Evolutionary conservation across 2,329 filamentous ascomycete species (phyloP).

Genomic region (Trichoderma sp.): DNA sequence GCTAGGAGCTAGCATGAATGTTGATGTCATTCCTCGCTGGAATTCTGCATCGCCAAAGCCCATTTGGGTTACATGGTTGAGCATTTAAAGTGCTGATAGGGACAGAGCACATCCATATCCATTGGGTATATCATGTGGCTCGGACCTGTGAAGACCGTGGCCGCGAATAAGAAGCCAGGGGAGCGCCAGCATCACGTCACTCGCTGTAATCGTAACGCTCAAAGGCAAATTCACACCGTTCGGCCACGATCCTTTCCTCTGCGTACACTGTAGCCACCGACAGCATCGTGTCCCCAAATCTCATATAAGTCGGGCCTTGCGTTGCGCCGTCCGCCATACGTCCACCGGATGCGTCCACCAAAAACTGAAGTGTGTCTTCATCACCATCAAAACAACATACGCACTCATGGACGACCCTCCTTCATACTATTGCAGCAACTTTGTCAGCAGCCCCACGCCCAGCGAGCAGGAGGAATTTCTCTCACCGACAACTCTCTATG

Average conservation of each 20-base stretch:
- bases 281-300: not conserved
- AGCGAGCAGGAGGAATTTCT: constrained; percentile 26
- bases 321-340: not conserved
- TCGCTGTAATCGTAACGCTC: not conserved
- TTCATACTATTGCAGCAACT: not conserved
- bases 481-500: constrained; percentile 38
- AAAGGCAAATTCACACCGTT: not conserved
- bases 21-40: not conserved
- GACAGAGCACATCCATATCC: not conserved
- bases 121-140: not conserved
- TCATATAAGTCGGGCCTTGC: not conserved
- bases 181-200: not conserved
- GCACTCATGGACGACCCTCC: constrained; percentile 14
- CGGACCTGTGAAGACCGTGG: not conserved
- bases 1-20: not conserved
- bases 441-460: not conserved
- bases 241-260: not conserved
- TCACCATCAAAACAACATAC: not conserved
- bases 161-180: not conserved
- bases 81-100: not conserved
- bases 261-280: constrained; percentile 3
- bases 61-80: not conserved
- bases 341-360: not conserved
- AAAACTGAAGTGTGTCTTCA: not conserved
- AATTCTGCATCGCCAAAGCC: not conserved